A percentile compares a stretch with the other conserved stretches of the same genome.
Conservation (phyloP, 1,139 yeast genomes). For the Blastobotrys elegans region DNA sequence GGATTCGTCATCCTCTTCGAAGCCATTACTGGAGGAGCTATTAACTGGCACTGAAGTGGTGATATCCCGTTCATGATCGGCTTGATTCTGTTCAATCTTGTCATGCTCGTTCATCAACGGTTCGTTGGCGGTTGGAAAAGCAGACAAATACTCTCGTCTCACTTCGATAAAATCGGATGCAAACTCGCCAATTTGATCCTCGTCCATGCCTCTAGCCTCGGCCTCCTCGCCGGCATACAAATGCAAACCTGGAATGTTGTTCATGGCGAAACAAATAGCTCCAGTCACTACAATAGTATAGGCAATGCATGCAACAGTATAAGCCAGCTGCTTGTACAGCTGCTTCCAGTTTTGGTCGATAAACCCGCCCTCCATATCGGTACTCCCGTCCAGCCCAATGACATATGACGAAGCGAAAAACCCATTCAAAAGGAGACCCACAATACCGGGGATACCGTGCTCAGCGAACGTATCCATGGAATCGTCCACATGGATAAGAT, state of each 20-base stretch:
- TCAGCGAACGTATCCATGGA: constrained; percentile 94
- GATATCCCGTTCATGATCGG: neutral
- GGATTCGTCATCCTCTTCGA: neutral
- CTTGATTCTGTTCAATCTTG: neutral
- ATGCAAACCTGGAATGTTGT: constrained; percentile 77
- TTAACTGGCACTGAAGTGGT: neutral
- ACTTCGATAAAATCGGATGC: constrained; percentile 98
- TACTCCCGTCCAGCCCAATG: constrained; percentile 74
- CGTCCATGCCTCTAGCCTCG: constrained; percentile 88
- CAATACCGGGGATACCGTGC: constrained; percentile 94
- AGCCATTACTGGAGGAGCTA: neutral
- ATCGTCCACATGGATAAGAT: constrained; percentile 77
- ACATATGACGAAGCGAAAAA: constrained; percentile 83
- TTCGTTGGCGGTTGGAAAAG: constrained; percentile 33
- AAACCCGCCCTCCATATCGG: constrained; percentile 90
- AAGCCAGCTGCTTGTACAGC: constrained; percentile 83
- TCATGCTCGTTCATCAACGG: neutral
- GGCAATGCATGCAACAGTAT: constrained; percentile 66
- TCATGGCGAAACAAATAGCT: constrained; percentile 63
- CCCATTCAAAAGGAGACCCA: constrained; percentile 84
- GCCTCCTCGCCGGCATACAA: constrained; percentile 79
- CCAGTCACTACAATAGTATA: constrained; percentile 78
- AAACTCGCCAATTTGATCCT: constrained; percentile 96
- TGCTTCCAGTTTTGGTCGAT: constrained; percentile 85
- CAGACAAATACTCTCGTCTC: constrained; percentile 84